Conservation (phyloP, 1,284 basidiomycete species). For the Marasmius tenuissimus region DNA sequence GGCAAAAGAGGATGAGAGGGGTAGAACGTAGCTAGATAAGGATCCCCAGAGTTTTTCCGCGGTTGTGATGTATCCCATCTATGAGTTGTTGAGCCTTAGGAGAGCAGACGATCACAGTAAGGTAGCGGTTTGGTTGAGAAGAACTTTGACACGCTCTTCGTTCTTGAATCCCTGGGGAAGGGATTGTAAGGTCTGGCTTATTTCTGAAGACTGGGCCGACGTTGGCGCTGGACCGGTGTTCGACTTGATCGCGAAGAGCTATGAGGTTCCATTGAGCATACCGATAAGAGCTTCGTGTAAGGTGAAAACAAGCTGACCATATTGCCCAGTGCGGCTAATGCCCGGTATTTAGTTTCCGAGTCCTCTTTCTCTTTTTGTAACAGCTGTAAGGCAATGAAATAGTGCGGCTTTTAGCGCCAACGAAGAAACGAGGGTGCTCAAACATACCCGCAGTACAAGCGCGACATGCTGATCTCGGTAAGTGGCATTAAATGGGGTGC, state of each 20-base stretch:
- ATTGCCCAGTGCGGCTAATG: slow-evolving; percentile 88
- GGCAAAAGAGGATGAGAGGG: background rate
- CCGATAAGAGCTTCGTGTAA: background rate
- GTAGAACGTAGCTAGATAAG: background rate
- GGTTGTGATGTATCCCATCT: background rate
- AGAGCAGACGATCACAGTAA: slow-evolving; percentile 23
- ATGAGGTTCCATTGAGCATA: slow-evolving; percentile 2
- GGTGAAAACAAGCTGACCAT: slow-evolving; percentile 50
- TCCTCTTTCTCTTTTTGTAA: slow-evolving; percentile 72
- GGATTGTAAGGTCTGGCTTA: slow-evolving; percentile 39
- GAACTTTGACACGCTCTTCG: slow-evolving; percentile 56
- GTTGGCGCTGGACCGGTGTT: slow-evolving; percentile 34
- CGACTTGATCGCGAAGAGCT: slow-evolving; percentile 52
- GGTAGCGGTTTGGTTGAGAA: slow-evolving; percentile 47
- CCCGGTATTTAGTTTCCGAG: slow-evolving; percentile 82
- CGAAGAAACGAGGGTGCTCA: background rate
- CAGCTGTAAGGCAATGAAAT: slow-evolving; percentile 40
- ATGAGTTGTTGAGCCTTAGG: background rate
- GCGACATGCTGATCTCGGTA: slow-evolving; percentile 38
- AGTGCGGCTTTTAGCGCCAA: background rate
- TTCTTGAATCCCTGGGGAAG: slow-evolving; percentile 43
- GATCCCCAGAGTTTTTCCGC: background rate
- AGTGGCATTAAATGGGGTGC: slow-evolving; percentile 35
- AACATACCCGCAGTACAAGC: slow-evolving; percentile 48
- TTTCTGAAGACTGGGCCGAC: slow-evolving; percentile 34